Conservation (phyloP, 192 early-diverging fungal species). For the Backusella tuberculispora region DNA sequence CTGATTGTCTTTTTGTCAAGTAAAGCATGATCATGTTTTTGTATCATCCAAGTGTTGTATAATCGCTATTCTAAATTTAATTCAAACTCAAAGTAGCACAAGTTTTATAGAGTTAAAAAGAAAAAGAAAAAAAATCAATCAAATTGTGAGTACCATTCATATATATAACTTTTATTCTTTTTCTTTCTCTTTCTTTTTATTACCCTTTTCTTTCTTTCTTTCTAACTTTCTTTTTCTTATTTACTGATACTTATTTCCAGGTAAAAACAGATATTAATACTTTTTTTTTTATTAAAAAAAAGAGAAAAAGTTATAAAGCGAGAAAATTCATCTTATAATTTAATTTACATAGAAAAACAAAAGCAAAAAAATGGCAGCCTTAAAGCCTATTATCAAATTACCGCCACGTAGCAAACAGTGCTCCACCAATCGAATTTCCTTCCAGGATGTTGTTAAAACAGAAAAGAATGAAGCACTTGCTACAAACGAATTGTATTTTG, state of each 20-base stretch:
- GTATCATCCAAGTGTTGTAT: slow-evolving; percentile 9
- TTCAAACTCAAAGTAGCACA: neutral
- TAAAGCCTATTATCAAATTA: slow-evolving; percentile 16
- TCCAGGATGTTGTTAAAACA: neutral
- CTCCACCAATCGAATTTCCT: slow-evolving; percentile 11
- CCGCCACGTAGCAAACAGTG: slow-evolving; percentile 22
- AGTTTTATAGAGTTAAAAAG: neutral
- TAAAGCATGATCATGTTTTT: neutral
- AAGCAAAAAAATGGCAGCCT: neutral
- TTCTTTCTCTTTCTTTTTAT: neutral
- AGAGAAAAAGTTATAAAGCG: neutral
- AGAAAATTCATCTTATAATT: neutral
- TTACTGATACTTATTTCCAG: neutral
- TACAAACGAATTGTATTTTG: slow-evolving; percentile 10
- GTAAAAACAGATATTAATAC: neutral
- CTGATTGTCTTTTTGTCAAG: neutral
- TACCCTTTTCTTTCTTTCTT: neutral
- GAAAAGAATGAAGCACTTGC: slow-evolving; percentile 1
- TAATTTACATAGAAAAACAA: neutral
- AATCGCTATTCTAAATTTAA: neutral
- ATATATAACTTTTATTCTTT: neutral
- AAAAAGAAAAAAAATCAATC: slow-evolving; percentile 12
- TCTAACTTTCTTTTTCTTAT: neutral
- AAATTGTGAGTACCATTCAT: slow-evolving; percentile 13
- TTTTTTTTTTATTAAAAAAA: neutral